Evolutionary conservation across 2,329 filamentous ascomycete species (phyloP).

Genomic region (Celoporthe dispersa): DNA sequence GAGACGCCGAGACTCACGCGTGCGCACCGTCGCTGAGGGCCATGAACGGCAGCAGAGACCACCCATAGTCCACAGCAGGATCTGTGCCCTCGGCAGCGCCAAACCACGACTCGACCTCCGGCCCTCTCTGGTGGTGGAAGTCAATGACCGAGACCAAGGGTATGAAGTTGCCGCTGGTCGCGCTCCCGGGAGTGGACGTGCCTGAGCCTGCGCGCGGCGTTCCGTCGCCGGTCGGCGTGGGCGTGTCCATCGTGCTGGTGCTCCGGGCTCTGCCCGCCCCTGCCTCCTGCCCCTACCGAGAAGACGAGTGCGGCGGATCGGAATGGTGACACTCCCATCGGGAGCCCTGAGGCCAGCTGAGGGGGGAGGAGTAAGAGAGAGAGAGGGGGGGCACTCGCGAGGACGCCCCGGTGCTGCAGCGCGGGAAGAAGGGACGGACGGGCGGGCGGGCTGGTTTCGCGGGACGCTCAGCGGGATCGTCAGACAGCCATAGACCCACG

Average conservation of each 20-base stretch:
- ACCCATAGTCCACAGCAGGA: conserved; percentile 83
- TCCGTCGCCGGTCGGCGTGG: conserved; percentile 24
- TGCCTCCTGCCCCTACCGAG: background rate
- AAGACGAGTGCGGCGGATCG: conserved; percentile 2
- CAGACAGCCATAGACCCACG: conserved; percentile 23
- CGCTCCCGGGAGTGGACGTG: conserved; percentile 29
- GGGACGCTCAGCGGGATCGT: background rate
- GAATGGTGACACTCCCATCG: conserved; percentile 20
- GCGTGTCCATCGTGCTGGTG: conserved; percentile 25
- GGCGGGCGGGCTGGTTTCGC: background rate
- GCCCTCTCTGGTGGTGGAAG: conserved; percentile 84
- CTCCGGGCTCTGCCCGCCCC: conserved; percentile 15
- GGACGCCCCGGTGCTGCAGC: background rate
- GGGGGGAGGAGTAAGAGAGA: too few species aligned
- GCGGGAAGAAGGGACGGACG: background rate
- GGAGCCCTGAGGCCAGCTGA: background rate
- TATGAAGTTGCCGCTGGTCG: conserved; percentile 49
- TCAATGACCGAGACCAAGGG: conserved; percentile 81
- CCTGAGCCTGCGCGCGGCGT: conserved; percentile 24
- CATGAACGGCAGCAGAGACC: conserved; percentile 94
- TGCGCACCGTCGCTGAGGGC: conserved; percentile 95
- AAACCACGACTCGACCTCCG: conserved; percentile 93
- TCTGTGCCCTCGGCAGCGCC: conserved; percentile 75
- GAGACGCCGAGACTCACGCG: conserved; percentile 64
- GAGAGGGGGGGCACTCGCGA: conserved; percentile 7